These are phyloP conservation scores for Nicotiana attenuata DNA, from an alignment of 257 asterid genomes.

Conservation along the genomic window DNA sequence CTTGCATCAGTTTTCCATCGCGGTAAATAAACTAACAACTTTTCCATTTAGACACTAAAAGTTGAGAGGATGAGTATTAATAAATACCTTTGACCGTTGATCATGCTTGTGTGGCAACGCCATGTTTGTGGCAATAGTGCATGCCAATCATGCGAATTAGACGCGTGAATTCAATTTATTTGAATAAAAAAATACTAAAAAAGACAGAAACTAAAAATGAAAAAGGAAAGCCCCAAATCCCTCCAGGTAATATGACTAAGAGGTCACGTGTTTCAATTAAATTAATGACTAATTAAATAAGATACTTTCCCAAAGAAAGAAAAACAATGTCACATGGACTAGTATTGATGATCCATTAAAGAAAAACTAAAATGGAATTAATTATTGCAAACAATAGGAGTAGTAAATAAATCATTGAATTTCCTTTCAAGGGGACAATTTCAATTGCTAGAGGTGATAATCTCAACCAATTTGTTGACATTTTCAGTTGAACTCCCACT, in stretches of 20 bases:
- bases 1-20: no score
- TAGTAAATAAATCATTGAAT: neutral
- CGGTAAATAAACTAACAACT: no score
- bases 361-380: neutral
- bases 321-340: neutral
- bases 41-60: no score
- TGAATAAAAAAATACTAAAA: no score
- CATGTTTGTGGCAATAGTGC: no score
- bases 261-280: neutral
- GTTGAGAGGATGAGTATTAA: no score
- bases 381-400: neutral
- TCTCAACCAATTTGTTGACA: constrained; percentile 25
- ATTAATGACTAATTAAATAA: neutral
- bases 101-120: no score
- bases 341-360: neutral
- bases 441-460: constrained; percentile 18
- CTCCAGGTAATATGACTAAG: neutral
- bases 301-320: neutral
- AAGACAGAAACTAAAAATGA: no score
- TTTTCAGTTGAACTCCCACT: constrained; percentile 39
- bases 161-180: no score
- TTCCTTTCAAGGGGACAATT: neutral
- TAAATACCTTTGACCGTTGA: no score
- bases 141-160: no score
- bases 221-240: no score